Evolutionary conservation across 2,329 filamentous ascomycete genomes (phyloP), one percentile per base, ranked within the genome.

Genomic region (Claviceps humidiphila): DNA sequence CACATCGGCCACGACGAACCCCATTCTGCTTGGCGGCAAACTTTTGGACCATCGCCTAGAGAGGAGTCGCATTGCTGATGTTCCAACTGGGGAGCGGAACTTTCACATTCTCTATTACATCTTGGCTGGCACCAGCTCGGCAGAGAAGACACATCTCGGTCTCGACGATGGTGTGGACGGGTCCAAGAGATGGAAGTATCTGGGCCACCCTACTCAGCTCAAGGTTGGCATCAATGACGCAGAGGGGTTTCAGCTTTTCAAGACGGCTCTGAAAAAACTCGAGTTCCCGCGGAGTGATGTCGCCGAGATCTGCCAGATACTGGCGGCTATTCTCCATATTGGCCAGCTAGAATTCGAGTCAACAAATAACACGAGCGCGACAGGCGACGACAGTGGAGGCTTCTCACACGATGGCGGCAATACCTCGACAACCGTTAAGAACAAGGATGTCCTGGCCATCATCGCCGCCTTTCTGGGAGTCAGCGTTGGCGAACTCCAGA

Each of bases 31-130:
- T 58, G 93, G 93, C 70, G 91, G 89, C 60, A 97, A 98, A 70
- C 76, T 98, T 16, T 76, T 98, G 45, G 90, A 97, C 60, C 93
- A 98, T 67, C 81, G 93, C 59, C 74, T 98, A 47, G 93, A 98
- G 69, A 77, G 93, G 53, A 95, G 89, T 69, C 81, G 93, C 57
- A 89, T 98, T 57, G 83, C 93, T 30, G 82, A 89, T 42, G 90
- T 97, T 0, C 93, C 93, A 0, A 95, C 93, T 0, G 93, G 93
- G 60, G 93, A 98, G 71, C 85, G 93, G 45, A 97, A 93, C 67
- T 97, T 96, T 66, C 93, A 98, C 68, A 80, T 95, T 26, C 75
- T 98, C 8, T 98, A 98, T 73, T 98, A 98, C 66, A 80, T 98
- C 4, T 74, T 98, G 34, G 86, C 91, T 1, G 93, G 93, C 53